phyloP scores from a whole-genome alignment of 768 basidiomycete genomes.

The Boletus insuetus region DNA sequence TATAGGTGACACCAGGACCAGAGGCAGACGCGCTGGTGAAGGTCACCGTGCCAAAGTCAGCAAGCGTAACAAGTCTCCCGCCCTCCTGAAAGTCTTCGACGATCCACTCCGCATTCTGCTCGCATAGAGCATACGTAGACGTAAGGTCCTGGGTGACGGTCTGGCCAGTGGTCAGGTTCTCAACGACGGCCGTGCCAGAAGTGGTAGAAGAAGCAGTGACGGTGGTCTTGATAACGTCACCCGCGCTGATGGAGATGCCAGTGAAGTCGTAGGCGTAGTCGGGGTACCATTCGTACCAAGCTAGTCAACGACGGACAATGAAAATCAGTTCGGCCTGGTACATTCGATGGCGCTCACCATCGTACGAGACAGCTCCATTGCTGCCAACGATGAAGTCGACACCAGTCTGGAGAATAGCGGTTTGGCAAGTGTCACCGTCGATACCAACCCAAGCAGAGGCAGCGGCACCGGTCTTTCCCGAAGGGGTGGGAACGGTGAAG shows the following conservation, averaged over 20 bases:
- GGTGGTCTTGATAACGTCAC: conserved; percentile 15
- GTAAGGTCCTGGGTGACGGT: conserved; percentile 1
- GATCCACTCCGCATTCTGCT: conserved; percentile 22
- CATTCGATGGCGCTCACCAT: conserved; percentile 1
- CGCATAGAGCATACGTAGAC: conserved; percentile 16
- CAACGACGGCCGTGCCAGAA: conserved; percentile 15
- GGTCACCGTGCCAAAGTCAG: conserved; percentile 20
- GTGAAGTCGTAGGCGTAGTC: conserved; percentile 14
- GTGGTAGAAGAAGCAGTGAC: conserved; percentile 18
- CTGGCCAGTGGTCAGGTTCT: conserved; percentile 19
- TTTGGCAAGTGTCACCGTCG: conserved; percentile 15
- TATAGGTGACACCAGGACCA: conserved; percentile 4
- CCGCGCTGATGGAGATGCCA: conserved; percentile 11
- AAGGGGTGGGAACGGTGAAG: conserved; percentile 17
- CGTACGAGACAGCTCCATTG: background rate
- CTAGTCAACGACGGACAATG: background rate
- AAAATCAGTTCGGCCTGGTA: background rate
- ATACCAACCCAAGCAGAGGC: conserved; percentile 25
- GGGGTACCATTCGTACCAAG: conserved; percentile 25
- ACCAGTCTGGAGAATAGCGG: conserved; percentile 20
- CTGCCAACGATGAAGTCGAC: conserved; percentile 6
- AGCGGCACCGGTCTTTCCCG: conserved; percentile 2
- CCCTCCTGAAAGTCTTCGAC: conserved; percentile 18
- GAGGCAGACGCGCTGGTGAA: conserved; percentile 13
- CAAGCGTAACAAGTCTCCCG: conserved; percentile 4